These are phyloP conservation scores for Tagetes erecta DNA, from an alignment of 129 eudicot species.

Conservation along the genomic window DNA sequence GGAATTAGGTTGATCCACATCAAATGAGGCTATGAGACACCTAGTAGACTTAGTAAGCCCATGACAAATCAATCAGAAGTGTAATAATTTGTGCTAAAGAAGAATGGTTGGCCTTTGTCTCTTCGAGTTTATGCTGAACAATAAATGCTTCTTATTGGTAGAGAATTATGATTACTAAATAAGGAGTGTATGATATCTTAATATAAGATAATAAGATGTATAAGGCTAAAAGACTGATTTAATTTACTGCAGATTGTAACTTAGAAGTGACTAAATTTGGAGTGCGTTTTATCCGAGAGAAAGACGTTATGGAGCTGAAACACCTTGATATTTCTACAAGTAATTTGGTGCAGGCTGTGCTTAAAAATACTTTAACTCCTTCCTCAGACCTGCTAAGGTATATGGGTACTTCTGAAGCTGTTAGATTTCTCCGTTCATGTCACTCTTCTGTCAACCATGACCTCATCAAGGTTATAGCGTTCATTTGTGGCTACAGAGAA, in stretches of 20 bases:
- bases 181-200: neutral
- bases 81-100: neutral
- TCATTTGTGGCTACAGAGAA: neutral
- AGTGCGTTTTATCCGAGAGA: slow-evolving; percentile 1
- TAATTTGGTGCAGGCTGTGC: neutral
- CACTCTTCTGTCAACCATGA: too few species aligned
- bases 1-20: too few species aligned
- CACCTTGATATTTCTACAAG: neutral
- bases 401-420: neutral
- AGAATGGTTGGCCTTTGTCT: neutral
- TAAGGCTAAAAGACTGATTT: too few species aligned
- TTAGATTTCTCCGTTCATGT: neutral
- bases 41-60: too few species aligned
- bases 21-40: neutral
- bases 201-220: too few species aligned
- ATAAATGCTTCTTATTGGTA: neutral
- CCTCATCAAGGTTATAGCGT: neutral
- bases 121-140: neutral
- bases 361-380: too few species aligned
- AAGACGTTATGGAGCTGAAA: slow-evolving; percentile 12
- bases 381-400: neutral
- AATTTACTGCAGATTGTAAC: slow-evolving; percentile 4
- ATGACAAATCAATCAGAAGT: too few species aligned
- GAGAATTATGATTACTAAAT: neutral
- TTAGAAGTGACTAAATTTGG: slow-evolving; percentile 15